phyloP scores from a whole-genome alignment of 495 filamentous ascomycete genomes.

The Sphaerosporella brunnea region DNA sequence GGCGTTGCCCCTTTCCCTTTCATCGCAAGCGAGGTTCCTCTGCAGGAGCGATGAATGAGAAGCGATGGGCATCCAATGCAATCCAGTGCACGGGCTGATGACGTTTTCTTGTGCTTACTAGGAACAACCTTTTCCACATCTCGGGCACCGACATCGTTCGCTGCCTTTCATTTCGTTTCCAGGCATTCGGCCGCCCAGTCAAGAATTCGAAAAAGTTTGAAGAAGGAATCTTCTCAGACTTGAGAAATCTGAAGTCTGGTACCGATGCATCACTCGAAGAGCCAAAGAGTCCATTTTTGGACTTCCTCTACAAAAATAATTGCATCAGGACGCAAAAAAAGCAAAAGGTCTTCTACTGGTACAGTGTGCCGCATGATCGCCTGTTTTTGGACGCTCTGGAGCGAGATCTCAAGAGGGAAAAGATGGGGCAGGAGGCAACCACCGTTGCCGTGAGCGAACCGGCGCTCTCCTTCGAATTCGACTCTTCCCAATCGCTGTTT shows the following conservation, averaged over 20 bases:
- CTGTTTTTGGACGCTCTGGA: conserved; percentile 95
- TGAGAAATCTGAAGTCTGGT: conserved; percentile 93
- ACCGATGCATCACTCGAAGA: conserved; percentile 98
- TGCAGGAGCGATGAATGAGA: not conserved
- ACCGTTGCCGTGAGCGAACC: conserved; percentile 93
- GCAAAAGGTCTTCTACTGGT: conserved; percentile 99
- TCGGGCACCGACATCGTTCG: conserved; percentile 97
- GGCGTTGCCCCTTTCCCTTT: too few species aligned
- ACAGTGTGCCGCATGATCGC: conserved; percentile 93
- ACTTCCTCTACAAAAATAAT: conserved; percentile 99
- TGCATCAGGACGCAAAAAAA: conserved; percentile 99
- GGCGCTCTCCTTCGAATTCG: conserved; percentile 93
- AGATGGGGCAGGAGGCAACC: conserved; percentile 96
- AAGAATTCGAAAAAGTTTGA: conserved; percentile 99
- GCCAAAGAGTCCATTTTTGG: conserved; percentile 92
- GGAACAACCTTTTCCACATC: conserved; percentile 98
- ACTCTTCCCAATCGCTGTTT: conserved; percentile 95
- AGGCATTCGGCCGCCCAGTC: conserved; percentile 91
- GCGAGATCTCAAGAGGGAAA: conserved; percentile 92
- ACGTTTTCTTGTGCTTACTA: conserved; percentile 24
- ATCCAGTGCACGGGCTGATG: conserved; percentile 1
- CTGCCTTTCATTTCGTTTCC: conserved; percentile 95
- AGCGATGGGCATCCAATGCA: not conserved
- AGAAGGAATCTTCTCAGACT: conserved; percentile 96
- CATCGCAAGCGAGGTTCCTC: not conserved